Evolutionary conservation across 768 basidiomycete species (phyloP).

Genomic region (Hypsizygus marmoreus): DNA sequence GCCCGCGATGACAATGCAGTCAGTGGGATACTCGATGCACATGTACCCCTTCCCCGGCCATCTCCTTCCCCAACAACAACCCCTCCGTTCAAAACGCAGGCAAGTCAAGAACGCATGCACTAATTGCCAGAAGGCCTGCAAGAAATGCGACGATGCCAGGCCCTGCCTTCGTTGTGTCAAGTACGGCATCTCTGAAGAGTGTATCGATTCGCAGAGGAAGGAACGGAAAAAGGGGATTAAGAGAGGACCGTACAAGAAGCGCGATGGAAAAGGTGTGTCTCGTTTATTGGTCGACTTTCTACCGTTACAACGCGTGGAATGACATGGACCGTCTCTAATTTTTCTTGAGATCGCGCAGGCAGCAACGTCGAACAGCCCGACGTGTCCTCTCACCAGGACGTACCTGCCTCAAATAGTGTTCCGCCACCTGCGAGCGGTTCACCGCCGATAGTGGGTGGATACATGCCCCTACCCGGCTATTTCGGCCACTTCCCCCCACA

Average conservation of each 20-base stretch:
- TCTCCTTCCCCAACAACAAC: conserved; percentile 44
- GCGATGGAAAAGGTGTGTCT: conserved; percentile 82
- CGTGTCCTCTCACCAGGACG: conserved; percentile 40
- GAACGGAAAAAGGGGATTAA: conserved; percentile 89
- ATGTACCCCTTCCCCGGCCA: conserved; percentile 69
- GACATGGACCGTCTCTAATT: conserved; percentile 41
- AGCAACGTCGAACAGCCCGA: conserved; percentile 48
- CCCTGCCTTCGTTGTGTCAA: conserved; percentile 93
- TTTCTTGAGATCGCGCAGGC: conserved; percentile 59
- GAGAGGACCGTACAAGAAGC: conserved; percentile 92
- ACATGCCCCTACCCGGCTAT: conserved; percentile 57
- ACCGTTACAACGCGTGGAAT: conserved; percentile 23
- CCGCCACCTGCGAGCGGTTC: conserved; percentile 44
- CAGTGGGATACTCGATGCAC: conserved; percentile 59
- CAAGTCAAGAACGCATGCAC: conserved; percentile 94
- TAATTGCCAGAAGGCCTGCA: conserved; percentile 89
- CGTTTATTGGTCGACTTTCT: conserved; percentile 19
- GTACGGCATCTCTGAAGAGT: conserved; percentile 85
- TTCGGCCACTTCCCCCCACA: conserved; percentile 60
- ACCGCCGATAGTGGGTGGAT: conserved; percentile 47
- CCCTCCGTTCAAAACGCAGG: conserved; percentile 72
- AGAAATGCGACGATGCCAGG: conserved; percentile 89
- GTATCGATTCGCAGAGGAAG: conserved; percentile 89
- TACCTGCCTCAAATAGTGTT: conserved; percentile 42
- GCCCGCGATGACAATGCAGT: conserved; percentile 42